These are phyloP conservation scores for Lasiosphaeria hispida DNA, from an alignment of 495 filamentous ascomycete genomes.

Conservation along the genomic window DNA sequence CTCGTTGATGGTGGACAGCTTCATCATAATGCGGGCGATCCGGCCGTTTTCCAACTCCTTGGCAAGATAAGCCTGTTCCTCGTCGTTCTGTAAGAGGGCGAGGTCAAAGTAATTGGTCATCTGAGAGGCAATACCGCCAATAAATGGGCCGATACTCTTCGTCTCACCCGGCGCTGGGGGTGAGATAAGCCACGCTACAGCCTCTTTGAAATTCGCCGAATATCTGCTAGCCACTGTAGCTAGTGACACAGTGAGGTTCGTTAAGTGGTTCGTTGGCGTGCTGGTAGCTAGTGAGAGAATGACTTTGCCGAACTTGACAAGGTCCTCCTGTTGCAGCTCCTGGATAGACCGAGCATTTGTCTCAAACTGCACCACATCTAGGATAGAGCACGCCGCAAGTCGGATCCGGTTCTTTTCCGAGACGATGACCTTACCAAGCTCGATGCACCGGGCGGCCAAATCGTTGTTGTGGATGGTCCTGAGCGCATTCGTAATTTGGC, in stretches of 20 bases:
- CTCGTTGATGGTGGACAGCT: conserved; percentile 82
- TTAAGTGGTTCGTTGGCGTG: conserved; percentile 51
- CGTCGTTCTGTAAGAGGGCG: conserved; percentile 71
- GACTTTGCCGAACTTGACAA: conserved; percentile 80
- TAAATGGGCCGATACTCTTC: conserved; percentile 74
- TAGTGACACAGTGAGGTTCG: conserved; percentile 57
- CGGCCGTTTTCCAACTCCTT: conserved; percentile 91
- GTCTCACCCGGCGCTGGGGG: conserved; percentile 47
- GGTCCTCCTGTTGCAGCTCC: conserved; percentile 83
- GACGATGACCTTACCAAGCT: conserved; percentile 79
- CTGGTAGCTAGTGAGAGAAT: conserved; percentile 75
- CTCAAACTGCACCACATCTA: conserved; percentile 84
- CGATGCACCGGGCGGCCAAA: conserved; percentile 79
- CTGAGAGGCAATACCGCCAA: conserved; percentile 72
- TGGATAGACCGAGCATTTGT: conserved; percentile 53
- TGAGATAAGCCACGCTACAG: conserved; percentile 71
- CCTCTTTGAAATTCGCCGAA: conserved; percentile 68
- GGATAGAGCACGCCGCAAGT: conserved; percentile 80
- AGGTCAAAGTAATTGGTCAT: conserved; percentile 68
- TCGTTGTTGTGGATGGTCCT: conserved; percentile 79
- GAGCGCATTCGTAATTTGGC: conserved; percentile 86
- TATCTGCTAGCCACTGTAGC: conserved; percentile 73
- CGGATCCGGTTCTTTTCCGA: conserved; percentile 82
- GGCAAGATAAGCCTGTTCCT: conserved; percentile 53
- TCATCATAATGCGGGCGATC: conserved; percentile 75